Evolutionary conservation across 441 rosid species (phyloP).

Genomic region (Populus hybrid): DNA sequence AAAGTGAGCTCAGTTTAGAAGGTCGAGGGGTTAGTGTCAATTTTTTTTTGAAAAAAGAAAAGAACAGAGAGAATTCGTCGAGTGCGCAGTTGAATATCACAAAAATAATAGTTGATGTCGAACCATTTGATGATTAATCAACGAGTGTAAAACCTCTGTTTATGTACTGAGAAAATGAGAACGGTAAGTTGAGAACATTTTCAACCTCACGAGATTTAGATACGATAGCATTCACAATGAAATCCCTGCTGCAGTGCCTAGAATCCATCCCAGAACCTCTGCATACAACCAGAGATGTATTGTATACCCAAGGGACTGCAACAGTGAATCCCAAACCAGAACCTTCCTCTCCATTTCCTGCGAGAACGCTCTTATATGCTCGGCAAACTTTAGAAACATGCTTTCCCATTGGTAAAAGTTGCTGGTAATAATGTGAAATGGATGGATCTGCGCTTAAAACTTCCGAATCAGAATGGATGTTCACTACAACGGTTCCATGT

Average conservation of each 20-base stretch:
- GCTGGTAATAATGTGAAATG: slow-evolving; percentile 28
- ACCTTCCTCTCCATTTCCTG: slow-evolving; percentile 26
- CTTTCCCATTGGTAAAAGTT: slow-evolving; percentile 40
- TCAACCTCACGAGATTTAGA: slow-evolving; percentile 56
- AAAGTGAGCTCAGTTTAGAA: neutral
- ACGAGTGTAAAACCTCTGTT: slow-evolving; percentile 51
- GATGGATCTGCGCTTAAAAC: slow-evolving; percentile 27
- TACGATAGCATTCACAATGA: slow-evolving; percentile 29
- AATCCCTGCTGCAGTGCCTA: slow-evolving; percentile 27
- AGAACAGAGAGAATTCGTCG: neutral
- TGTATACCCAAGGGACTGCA: slow-evolving; percentile 80
- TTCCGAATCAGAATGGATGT: slow-evolving; percentile 79
- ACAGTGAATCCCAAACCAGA: slow-evolving; percentile 51
- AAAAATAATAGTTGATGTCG: neutral
- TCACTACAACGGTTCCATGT: slow-evolving; percentile 86
- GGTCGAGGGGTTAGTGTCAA: neutral
- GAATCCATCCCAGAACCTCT: slow-evolving; percentile 39
- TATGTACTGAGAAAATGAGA: slow-evolving; percentile 57
- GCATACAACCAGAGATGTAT: slow-evolving; percentile 62
- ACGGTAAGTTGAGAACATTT: slow-evolving; percentile 48
- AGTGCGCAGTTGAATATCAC: neutral
- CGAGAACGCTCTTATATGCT: slow-evolving; percentile 55
- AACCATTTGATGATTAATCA: slow-evolving; percentile 25
- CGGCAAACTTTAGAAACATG: slow-evolving; percentile 50
- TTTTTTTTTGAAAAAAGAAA: too few species aligned